Percentiles rank a stretch among this genome's conserved stretches.
phyloP scores from a whole-genome alignment of 2,329 filamentous ascomycete genomes.

The Aureobasidium namibiae region DNA sequence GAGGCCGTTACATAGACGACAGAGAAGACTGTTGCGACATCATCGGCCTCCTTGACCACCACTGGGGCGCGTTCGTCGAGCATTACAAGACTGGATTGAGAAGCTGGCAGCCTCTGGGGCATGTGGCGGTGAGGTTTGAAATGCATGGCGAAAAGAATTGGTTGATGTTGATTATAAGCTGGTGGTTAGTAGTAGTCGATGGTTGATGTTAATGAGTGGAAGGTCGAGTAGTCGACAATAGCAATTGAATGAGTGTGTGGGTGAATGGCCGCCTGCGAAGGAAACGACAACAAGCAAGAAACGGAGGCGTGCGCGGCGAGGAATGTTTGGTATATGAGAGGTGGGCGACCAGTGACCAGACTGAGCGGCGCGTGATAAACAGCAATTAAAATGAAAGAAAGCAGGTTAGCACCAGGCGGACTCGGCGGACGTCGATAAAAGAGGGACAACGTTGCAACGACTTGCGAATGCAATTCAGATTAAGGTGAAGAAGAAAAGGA shows the following conservation, averaged over 20 bases:
- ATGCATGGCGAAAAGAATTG: conserved; percentile 1
- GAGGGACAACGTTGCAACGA: conserved; percentile 13
- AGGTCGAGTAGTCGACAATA: conserved; percentile 3
- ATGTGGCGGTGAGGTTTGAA: conserved; percentile 5
- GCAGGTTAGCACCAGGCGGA: conserved; percentile 5
- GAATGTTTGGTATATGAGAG: conserved; percentile 14
- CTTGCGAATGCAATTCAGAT: background rate
- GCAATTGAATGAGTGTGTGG: background rate
- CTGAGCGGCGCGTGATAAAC: conserved; percentile 11
- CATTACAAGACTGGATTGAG: background rate
- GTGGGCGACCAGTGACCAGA: conserved; percentile 7
- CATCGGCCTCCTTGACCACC: conserved; percentile 5
- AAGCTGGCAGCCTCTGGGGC: background rate
- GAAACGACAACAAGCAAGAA: conserved; percentile 11
- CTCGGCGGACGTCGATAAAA: conserved; percentile 9
- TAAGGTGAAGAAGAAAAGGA: conserved; percentile 4
- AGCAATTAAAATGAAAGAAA: conserved; percentile 13
- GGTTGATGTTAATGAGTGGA: conserved; percentile 10
- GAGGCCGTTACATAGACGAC: conserved; percentile 47
- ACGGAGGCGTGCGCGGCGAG: conserved; percentile 8
- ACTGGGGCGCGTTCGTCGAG: conserved; percentile 11
- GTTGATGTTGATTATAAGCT: background rate
- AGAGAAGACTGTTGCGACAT: conserved; percentile 28
- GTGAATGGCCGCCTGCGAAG: conserved; percentile 1
- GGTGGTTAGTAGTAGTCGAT: conserved; percentile 3